phyloP scores from a whole-genome alignment of 2,329 filamentous ascomycete genomes.

The Sodiomyces alkalinus region DNA sequence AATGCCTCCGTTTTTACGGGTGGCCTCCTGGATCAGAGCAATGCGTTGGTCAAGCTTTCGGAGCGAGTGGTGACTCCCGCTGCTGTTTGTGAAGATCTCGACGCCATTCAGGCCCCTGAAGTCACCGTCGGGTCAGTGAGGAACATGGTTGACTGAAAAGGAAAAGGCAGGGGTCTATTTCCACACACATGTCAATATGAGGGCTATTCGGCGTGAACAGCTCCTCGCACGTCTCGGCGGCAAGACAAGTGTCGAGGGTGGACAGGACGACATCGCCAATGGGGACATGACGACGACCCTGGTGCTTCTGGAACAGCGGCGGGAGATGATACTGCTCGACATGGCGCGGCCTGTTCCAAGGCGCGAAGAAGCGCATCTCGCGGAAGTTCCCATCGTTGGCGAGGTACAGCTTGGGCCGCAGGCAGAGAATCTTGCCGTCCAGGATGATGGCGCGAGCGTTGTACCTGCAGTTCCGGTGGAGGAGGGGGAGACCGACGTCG shows the following conservation, averaged over 20 bases:
- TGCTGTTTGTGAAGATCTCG: constrained; percentile 58
- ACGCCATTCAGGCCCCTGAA: constrained; percentile 49
- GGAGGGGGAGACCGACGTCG: constrained; percentile 49
- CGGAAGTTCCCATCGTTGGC: constrained; percentile 53
- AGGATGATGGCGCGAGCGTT: constrained; percentile 25
- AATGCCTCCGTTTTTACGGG: constrained; percentile 25
- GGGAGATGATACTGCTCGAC: constrained; percentile 53
- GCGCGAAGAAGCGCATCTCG: constrained; percentile 47
- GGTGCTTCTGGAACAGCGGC: constrained; percentile 38
- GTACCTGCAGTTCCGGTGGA: constrained; percentile 23
- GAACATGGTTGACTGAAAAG: not conserved
- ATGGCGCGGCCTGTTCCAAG: constrained; percentile 42
- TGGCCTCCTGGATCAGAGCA: constrained; percentile 50
- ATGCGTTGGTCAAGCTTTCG: constrained; percentile 51
- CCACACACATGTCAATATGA: constrained; percentile 11
- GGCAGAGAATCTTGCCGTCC: constrained; percentile 53
- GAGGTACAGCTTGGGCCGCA: constrained; percentile 57
- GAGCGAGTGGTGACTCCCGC: constrained; percentile 44
- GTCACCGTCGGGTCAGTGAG: too few relatives aligned
- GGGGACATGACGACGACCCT: constrained; percentile 29
- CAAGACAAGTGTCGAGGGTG: constrained; percentile 44
- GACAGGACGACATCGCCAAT: constrained; percentile 55
- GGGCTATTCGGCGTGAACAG: constrained; percentile 39
- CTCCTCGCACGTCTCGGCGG: constrained; percentile 47
- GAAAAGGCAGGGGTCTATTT: constrained; percentile 8